phyloP scores from a whole-genome alignment of 768 basidiomycete species.

The Psilocybe cubensis region DNA sequence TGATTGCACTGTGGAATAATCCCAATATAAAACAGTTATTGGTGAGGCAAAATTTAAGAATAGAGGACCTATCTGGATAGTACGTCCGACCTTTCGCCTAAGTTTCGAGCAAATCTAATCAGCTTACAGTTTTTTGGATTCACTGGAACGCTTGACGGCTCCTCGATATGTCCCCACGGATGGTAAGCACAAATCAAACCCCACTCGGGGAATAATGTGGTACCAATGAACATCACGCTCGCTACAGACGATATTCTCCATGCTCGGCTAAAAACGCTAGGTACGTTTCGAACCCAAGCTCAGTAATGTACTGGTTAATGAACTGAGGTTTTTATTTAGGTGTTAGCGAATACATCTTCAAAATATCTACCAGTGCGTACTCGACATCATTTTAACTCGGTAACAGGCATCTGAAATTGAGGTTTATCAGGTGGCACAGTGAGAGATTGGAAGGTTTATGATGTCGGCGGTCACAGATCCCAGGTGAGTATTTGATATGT shows the following conservation, averaged over 20 bases:
- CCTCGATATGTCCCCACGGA: slow-evolving; percentile 68
- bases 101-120: neutral
- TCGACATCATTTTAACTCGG: neutral
- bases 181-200: slow-evolving; percentile 40
- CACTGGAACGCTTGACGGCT: slow-evolving; percentile 62
- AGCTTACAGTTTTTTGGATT: slow-evolving; percentile 67
- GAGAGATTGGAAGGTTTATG: slow-evolving; percentile 49
- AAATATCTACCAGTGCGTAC: slow-evolving; percentile 49
- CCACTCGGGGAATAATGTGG: neutral
- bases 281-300: slow-evolving; percentile 21
- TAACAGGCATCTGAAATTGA: slow-evolving; percentile 3
- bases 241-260: slow-evolving; percentile 69
- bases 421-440: slow-evolving; percentile 2
- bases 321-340: slow-evolving; percentile 35
- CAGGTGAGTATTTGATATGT: slow-evolving; percentile 50
- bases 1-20: slow-evolving; percentile 67
- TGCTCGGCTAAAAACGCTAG: slow-evolving; percentile 65
- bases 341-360: slow-evolving; percentile 73
- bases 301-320: neutral
- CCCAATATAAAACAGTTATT: slow-evolving; percentile 54
- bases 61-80: slow-evolving; percentile 78
- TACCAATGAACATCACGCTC: neutral
- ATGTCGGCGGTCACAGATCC: slow-evolving; percentile 69
- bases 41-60: slow-evolving; percentile 52
- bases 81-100: slow-evolving; percentile 37